A percentile compares a stretch with the other conserved stretches of the same genome.
These are phyloP conservation scores for Colletotrichum sidae DNA, from an alignment of 2,329 filamentous ascomycete species.

Conservation along the genomic window DNA sequence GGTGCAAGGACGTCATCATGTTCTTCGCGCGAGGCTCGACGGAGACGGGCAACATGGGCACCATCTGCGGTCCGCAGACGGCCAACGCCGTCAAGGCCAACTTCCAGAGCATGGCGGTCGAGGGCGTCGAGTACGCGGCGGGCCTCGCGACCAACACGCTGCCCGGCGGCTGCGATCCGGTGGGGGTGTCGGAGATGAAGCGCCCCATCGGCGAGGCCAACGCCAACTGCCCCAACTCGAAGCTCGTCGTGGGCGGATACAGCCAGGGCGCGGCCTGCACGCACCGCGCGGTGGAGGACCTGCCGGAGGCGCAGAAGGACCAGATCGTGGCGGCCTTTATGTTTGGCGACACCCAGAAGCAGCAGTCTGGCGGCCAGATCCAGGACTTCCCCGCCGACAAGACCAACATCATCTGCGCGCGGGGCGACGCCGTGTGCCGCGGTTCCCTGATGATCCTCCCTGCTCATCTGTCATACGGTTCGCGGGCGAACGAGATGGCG, in stretches of 20 bases:
- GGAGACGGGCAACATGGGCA: slow-evolving; percentile 40
- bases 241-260: slow-evolving; percentile 53
- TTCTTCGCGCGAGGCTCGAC: slow-evolving; percentile 42
- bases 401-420: slow-evolving; percentile 55
- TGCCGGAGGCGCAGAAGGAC: slow-evolving; percentile 40
- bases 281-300: slow-evolving; percentile 43
- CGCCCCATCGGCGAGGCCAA: slow-evolving; percentile 49
- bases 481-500: slow-evolving; percentile 46
- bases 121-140: slow-evolving; percentile 50
- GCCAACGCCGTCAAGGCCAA: slow-evolving; percentile 39
- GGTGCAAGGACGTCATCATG: slow-evolving; percentile 42
- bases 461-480: slow-evolving; percentile 51
- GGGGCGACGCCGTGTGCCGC: slow-evolving; percentile 51
- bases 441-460: slow-evolving; percentile 49
- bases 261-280: slow-evolving; percentile 49
- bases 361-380: slow-evolving; percentile 50
- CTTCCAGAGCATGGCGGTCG: slow-evolving; percentile 40
- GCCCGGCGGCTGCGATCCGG: slow-evolving; percentile 45
- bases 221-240: slow-evolving; percentile 50
- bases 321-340: slow-evolving; percentile 43
- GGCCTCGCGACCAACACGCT: slow-evolving; percentile 47
- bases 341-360: slow-evolving; percentile 43
- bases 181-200: slow-evolving; percentile 47
- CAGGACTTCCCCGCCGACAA: slow-evolving; percentile 48
- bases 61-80: slow-evolving; percentile 38